Evolutionary conservation across 75 land plant genomes (phyloP), one percentile per base, ranked within the genome.

Genomic region (Gnetum montanum): DNA sequence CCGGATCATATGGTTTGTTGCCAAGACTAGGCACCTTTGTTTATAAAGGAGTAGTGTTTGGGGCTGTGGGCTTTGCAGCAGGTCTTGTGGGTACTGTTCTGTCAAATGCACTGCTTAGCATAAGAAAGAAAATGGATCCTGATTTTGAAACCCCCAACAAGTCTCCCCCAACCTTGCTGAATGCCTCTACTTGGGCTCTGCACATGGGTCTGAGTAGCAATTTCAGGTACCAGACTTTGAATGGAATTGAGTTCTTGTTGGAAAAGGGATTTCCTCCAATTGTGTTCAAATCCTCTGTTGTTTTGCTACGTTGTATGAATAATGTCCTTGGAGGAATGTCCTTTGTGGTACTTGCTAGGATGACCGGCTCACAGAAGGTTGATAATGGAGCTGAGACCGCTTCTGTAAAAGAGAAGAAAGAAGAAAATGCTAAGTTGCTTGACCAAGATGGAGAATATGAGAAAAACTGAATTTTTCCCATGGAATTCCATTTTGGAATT

Each of bases 191-290:
- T 3, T 91, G 97, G 97, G 94, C 95, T 7, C 31, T 62, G 11
- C 97, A 92, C 54, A 81, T 92, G 97, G 97, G 97, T 1, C 11
- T 92, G 3, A 92, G 90, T 67, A 84, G 90, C 48, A 92, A 92
- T 49, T 55, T 89, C 16, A 70, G 97, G 46, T 92, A 92, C 61
- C 97, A 92, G 71, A 68, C 89, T 30, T 26, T 92, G 61, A 92
- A 92, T 68, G 97, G 97, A 8, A 33, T 88, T 18, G 97, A 92
- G 53, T 92, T 70, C 48, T 3, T 82, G 57, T 57, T 92, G 29
- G 86, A 73, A 6, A 76, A 66, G 49, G 60, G 46, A 28, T 38
- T 84, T 19, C 81, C 82, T 29, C 74, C 86, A 3, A 7, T 80
- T 31, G 71, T 44, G 3, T 92, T 92, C 54, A 84, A 84, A 73